phyloP scores from a whole-genome alignment of 805 yeast genomes.

The Myxozyma monticola region DNA sequence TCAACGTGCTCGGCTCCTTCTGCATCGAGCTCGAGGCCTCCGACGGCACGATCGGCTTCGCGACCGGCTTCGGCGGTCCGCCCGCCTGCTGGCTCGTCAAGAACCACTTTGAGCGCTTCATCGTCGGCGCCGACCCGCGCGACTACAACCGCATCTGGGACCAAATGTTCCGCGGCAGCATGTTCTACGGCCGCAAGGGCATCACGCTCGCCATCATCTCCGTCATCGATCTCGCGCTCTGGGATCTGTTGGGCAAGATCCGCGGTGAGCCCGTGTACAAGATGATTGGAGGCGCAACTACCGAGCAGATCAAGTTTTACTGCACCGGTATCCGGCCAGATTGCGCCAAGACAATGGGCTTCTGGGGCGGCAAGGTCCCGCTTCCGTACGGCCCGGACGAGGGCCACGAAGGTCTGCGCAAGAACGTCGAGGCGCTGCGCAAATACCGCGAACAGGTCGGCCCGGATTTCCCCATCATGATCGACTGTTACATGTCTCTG shows the following conservation, averaged over 20 bases:
- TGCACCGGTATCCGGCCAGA: conserved; percentile 52
- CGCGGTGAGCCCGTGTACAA: conserved; percentile 54
- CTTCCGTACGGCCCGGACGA: conserved; percentile 54
- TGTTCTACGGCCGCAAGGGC: conserved; percentile 56
- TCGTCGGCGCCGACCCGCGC: conserved; percentile 51
- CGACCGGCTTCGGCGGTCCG: conserved; percentile 56
- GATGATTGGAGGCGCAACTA: conserved; percentile 53
- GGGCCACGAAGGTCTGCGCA: conserved; percentile 49
- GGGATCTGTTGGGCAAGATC: conserved; percentile 53
- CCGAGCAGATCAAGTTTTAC: conserved; percentile 48
- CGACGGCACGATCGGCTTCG: conserved; percentile 52
- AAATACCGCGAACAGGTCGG: conserved; percentile 50
- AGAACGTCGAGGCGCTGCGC: conserved; percentile 48
- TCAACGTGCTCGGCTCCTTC: conserved; percentile 53
- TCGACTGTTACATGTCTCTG: conserved; percentile 55
- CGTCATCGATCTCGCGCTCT: conserved; percentile 51
- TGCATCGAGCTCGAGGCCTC: conserved; percentile 51
- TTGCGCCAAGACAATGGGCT: conserved; percentile 52
- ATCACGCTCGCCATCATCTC: conserved; percentile 50
- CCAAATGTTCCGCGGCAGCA: conserved; percentile 50
- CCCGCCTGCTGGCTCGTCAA: conserved; percentile 51
- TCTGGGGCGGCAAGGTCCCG: conserved; percentile 57
- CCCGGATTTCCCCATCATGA: conserved; percentile 55
- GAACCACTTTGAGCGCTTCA: conserved; percentile 49
- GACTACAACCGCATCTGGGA: conserved; percentile 50